phyloP scores from a whole-genome alignment of 1,284 basidiomycete genomes.

The Pseudozyma thailandica region DNA sequence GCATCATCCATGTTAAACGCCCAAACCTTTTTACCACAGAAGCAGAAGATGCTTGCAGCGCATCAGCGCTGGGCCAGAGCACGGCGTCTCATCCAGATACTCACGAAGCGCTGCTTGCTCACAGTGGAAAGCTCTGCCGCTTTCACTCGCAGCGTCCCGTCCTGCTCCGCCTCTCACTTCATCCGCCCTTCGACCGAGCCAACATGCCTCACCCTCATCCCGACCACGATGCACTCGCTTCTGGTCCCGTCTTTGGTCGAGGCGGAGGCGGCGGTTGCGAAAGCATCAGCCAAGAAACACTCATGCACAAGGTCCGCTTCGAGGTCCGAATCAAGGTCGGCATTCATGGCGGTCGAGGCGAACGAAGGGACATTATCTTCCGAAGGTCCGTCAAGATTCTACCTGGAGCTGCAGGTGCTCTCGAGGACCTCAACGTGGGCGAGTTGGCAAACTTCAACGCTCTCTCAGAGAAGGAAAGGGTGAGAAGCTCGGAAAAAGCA shows the following conservation, averaged over 20 bases:
- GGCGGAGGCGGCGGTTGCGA: conserved; percentile 64
- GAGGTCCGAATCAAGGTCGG: conserved; percentile 57
- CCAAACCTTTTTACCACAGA: neutral
- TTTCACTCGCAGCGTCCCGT: conserved; percentile 59
- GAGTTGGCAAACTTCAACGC: neutral
- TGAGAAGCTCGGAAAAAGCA: conserved; percentile 42
- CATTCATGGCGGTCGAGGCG: conserved; percentile 43
- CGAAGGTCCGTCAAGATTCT: conserved; percentile 51
- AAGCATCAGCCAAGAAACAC: conserved; percentile 64
- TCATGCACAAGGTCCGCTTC: conserved; percentile 63
- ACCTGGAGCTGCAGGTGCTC: conserved; percentile 56
- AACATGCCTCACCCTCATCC: conserved; percentile 65
- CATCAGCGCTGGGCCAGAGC: neutral
- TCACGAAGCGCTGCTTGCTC: conserved; percentile 57
- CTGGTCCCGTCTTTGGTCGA: conserved; percentile 49
- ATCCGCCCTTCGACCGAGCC: conserved; percentile 59
- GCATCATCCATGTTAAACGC: conserved; percentile 54
- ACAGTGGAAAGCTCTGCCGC: conserved; percentile 64
- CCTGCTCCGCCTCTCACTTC: conserved; percentile 55
- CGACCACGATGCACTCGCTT: conserved; percentile 59
- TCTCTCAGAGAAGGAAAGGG: conserved; percentile 30
- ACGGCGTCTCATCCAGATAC: conserved; percentile 1
- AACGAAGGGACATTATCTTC: conserved; percentile 53
- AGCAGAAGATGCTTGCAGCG: neutral
- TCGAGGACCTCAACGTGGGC: conserved; percentile 13